Evolutionary conservation across 345 rosid species (phyloP), one percentile per base, ranked within the genome.

Genomic region (Rhodomyrtus tomentosa): DNA sequence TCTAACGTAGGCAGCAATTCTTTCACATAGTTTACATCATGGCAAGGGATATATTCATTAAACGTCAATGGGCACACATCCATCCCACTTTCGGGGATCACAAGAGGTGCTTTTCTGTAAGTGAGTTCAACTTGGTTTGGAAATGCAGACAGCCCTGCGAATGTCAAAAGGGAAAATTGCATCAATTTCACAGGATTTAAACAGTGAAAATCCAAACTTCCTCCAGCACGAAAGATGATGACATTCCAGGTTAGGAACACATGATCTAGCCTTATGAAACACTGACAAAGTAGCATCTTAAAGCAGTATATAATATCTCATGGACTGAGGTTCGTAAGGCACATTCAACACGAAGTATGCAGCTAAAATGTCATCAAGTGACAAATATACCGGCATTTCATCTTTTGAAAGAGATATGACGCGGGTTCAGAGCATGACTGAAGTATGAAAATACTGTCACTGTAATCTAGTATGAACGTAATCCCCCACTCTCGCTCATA

Each of bases 41-140:
- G 98, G 88, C 99, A 97, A 73, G 98, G 98, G 42, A 92, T 92
- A 68, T 95, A 91, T 89, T 95, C 99, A 59, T 95, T 95, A 90
- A 90, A 91, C 85, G 81, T 84, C 89, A 92, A 81, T 32, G 99
- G 99, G 76, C 99, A 95, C 56, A 92, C 92, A 85, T 93, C 88
- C 85, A 95, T 85, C 88, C 98, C 95, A 51, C 74, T 92, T 88
- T 91, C 90, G 1, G 97, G 97, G 86, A 94, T 90, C 25, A 84
- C 16, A 32, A 93, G 88, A 14, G 96, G 96, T 52, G 84, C 84
- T 88, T 62, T 87, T 85, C 95, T 88, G 87, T 95, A 87, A 72
- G 93, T 85, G 55, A 92, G 90, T 82, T 91, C 85, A 87, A 96
- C 90, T 90, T 88, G 88, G 88, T 93, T 95, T 5, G 89, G 21